Evolutionary conservation across 805 yeast species (phyloP), one percentile per base, ranked within the genome.

Genomic region (Myxozyma kluyveri): DNA sequence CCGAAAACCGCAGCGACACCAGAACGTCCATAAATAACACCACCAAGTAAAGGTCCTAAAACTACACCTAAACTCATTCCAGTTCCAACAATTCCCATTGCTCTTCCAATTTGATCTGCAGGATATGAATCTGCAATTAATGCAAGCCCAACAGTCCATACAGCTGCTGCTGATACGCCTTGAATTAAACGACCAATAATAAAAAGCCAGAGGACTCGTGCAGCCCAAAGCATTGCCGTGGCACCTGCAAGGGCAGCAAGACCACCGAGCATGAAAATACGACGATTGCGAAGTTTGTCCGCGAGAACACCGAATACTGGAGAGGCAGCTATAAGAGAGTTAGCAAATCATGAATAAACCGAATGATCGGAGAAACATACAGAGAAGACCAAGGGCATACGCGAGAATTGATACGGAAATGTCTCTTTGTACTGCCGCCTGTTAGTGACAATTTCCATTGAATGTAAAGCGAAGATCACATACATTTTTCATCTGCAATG

Each of bases 81-180:
- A 21, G 62, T 49, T n/a, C 65, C 64, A 2, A 68, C 67, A 45
- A 61, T 55, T 19, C 69, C 64, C 64, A 68, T 56, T 21, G 56
- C 47, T 19, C 61, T 54, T 21, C 68, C 72, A 10, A 68, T 45
- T 14, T 62, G 52, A 14, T 63, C 64, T 9, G 63, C 60, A 6
- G 62, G 56, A 7, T 65, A 66, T 1, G 65, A 60, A 45, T 68
- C 60, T 10, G 64, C 57, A 10, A 68, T 37, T 24, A 68, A 60
- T 3, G 72, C 69, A 40, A 69, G 49, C 3, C 72, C 72, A 6
- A 65, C 69, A 1, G 66, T 60, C 72, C 72, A 68, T 19, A 67
- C 69, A 3, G 65, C 54, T 7, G 65, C 67, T 14, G 61, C 69
- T 17, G 71, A 62, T 5, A 65, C 35, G 6, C 72, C 72, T 43